A percentile compares a stretch with the other conserved stretches of the same genome.
phyloP scores from a whole-genome alignment of 805 yeast species.

The Lipomyces orientalis region DNA sequence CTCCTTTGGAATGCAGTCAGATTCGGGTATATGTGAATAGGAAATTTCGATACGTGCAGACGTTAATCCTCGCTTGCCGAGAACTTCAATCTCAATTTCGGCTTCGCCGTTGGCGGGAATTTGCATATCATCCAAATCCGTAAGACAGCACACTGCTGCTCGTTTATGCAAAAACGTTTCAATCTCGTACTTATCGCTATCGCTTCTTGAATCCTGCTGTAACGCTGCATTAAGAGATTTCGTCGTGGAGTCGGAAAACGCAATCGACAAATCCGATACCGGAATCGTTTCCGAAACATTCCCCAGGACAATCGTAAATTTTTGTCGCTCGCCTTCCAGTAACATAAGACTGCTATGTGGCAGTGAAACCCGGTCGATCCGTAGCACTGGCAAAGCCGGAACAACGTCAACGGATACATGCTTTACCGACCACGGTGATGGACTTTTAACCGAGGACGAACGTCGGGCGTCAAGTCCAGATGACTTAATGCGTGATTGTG shows the following conservation, averaged over 20 bases:
- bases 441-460: constrained; percentile 10
- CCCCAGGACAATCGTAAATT: constrained; percentile 57
- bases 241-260: constrained; percentile 73
- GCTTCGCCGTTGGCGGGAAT: constrained; percentile 50
- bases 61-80: constrained; percentile 76
- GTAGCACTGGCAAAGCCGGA: constrained; percentile 64
- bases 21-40: constrained; percentile 53
- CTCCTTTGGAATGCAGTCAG: constrained; percentile 38
- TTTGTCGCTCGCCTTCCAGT: constrained; percentile 72
- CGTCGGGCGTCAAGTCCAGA: constrained; percentile 25
- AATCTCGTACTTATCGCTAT: constrained; percentile 72
- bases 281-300: constrained; percentile 61
- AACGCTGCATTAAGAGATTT: constrained; percentile 66
- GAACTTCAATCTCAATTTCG: constrained; percentile 60
- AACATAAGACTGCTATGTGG: constrained; percentile 73
- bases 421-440: constrained; percentile 16
- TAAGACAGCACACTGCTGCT: constrained; percentile 59
- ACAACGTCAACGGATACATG: constrained; percentile 48
- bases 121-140: constrained; percentile 37
- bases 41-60: constrained; percentile 69
- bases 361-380: constrained; percentile 27
- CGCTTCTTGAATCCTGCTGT: constrained; percentile 50
- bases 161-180: constrained; percentile 69
- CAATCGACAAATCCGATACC: constrained; percentile 63
- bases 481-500: constrained; percentile 10